Base-by-base conservation (phyloP, 2,329 filamentous ascomycete species). In the Pseudocercospora macadamiae region DNA sequence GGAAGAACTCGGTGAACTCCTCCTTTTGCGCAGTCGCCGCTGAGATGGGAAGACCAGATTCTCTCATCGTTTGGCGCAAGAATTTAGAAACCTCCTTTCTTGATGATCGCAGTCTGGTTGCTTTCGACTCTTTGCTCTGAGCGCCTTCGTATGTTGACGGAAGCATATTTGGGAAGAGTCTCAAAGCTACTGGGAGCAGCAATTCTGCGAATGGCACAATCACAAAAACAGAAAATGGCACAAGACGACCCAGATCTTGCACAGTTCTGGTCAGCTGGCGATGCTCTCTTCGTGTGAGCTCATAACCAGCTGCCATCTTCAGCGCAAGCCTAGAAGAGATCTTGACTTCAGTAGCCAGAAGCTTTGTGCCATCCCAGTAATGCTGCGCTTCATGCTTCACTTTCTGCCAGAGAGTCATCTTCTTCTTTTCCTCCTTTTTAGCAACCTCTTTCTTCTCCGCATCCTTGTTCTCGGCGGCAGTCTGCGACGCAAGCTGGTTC, bases 311-410 rank as follows among this genome's bases (percentile, higher is more conserved):
- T 12, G 93, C 92, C 95, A 99, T 99, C 81, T 97, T 97, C 75
- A 97, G 76, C 4, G 93, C 95, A 66, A 99, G 80, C 63, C 89
- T 89, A 62, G 89, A 91, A 75, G 93, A 97, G 74, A 99, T 99
- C 76, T 82, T 91, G 73, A 97, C 87, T 78, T 99, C 95, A 1
- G 91, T 90, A 19, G 89, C 93, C 66, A 99, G 81, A 70, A 99
- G 82, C 78, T 99, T 99, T 25, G 92, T 97, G 60, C 95, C 95
- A 77, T 99, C 95, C 93, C 95, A 97, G 79, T 99, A 99, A 76
- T 99, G 95, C 62, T 88, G 86, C 12, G 82, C 83, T 77, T 99
- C 95, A 75, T 96, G 93, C 83, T 96, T 99, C 71, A 99, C 87
- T 79, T 93, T 96, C 75, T 97, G 90, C 76, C 86, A 89, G 1